phyloP scores from a whole-genome alignment of 2,329 filamentous ascomycete species.

The Aspergillus udagawae region DNA sequence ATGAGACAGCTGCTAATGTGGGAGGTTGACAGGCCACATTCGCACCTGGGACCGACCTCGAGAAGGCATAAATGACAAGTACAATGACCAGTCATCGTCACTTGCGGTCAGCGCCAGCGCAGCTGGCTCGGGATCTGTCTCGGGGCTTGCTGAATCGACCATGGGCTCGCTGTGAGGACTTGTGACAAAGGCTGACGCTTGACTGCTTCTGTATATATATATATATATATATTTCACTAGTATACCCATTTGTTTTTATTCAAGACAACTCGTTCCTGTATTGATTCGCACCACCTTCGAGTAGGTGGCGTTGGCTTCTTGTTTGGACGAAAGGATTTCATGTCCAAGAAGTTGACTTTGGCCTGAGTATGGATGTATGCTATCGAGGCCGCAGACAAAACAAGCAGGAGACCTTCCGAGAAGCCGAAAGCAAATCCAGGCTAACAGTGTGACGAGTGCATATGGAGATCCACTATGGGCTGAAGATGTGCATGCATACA shows the following conservation, averaged over 20 bases:
- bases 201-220: conserved; percentile 10
- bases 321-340: not conserved
- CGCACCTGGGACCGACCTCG: conserved; percentile 68
- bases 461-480: not conserved
- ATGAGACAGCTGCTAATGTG: conserved; percentile 6
- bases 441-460: not conserved
- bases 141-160: conserved; percentile 8
- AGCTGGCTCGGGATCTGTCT: conserved; percentile 12
- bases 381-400: not conserved
- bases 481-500: not conserved
- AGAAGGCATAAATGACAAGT: conserved; percentile 34
- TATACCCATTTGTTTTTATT: conserved; percentile 15
- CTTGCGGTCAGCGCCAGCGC: conserved; percentile 14
- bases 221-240: conserved; percentile 8
- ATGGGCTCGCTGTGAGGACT: conserved; percentile 15
- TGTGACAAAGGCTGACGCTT: not conserved
- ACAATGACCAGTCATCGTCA: conserved; percentile 16
- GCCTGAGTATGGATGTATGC: not conserved
- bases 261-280: not conserved
- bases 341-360: not conserved
- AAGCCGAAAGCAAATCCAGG: not conserved
- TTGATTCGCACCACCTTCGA: not conserved
- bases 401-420: no score
- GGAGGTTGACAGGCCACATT: conserved; percentile 59
- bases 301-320: no score